These are phyloP conservation scores for Zoysia matrella DNA, from an alignment of 202 grass and related monocot genomes.

Conservation along the genomic window DNA sequence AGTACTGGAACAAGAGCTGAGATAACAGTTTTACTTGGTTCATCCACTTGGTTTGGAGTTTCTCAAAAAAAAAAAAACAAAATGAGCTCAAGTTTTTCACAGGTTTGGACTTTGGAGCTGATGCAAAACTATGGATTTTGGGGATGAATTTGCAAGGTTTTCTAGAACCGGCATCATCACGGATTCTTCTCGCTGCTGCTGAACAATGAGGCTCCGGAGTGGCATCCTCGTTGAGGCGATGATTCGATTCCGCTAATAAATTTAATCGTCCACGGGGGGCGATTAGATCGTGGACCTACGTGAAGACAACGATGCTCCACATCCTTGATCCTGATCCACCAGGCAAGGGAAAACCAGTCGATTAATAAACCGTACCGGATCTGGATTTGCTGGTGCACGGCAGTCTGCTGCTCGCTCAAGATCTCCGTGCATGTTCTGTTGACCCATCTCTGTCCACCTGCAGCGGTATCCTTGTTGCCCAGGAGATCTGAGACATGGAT, in stretches of 20 bases:
- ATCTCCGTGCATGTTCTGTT: slow-evolving; percentile 12
- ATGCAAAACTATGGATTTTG: neutral
- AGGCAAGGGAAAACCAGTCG: neutral
- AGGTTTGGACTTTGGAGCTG: neutral
- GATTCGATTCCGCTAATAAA: slow-evolving; percentile 3
- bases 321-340: no score
- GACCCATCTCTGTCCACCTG: slow-evolving; percentile 3
- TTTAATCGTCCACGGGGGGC: neutral
- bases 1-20: neutral
- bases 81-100: neutral
- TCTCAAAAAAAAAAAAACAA: neutral
- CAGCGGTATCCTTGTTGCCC: slow-evolving; percentile 18
- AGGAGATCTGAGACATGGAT: slow-evolving; percentile 31
- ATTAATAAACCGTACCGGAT: neutral
- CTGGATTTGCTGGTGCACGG: neutral
- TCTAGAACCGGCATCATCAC: neutral
- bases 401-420: neutral
- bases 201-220: neutral
- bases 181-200: neutral
- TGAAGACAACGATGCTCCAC: neutral
- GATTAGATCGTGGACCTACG: slow-evolving; percentile 23
- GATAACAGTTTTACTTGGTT: no score
- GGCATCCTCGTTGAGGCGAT: neutral
- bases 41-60: neutral
- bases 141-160: neutral